Percentiles rank a stretch among this genome's conserved stretches.
Evolutionary conservation across 2,329 filamentous ascomycete genomes (phyloP).

Genomic region (Neopestalotiopsis clavispora): DNA sequence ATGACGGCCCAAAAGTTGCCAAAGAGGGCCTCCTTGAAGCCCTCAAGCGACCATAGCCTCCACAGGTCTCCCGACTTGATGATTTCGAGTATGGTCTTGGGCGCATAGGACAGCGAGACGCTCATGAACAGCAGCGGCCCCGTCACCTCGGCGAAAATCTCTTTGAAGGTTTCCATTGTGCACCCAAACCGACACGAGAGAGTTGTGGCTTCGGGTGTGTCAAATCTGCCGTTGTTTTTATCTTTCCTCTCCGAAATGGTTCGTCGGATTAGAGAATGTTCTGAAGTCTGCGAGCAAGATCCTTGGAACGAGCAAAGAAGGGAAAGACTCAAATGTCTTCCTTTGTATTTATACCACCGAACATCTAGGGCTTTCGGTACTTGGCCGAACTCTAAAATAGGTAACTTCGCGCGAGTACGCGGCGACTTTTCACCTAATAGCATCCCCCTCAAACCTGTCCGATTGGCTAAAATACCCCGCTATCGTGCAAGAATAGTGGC

Average conservation of each 20-base stretch:
- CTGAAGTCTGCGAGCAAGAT: too few relatives aligned
- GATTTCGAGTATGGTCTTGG: background rate
- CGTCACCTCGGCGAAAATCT: background rate
- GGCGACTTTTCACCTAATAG: background rate
- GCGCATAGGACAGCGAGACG: background rate
- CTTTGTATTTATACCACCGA: too few relatives aligned
- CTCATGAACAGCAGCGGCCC: background rate
- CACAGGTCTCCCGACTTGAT: background rate
- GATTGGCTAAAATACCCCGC: background rate
- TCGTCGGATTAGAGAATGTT: too few relatives aligned
- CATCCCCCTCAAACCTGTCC: background rate
- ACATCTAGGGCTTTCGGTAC: background rate
- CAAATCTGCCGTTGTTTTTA: too few relatives aligned
- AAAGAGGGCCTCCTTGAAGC: background rate
- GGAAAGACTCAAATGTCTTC: too few relatives aligned
- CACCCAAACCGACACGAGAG: too few relatives aligned
- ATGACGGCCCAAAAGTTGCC: background rate
- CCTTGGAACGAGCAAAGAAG: too few relatives aligned
- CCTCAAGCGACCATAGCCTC: background rate
- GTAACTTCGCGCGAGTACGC: background rate
- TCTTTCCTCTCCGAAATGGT: too few relatives aligned
- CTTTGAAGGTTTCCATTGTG: background rate
- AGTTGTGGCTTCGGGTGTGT: too few relatives aligned
- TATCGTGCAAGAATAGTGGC: background rate
- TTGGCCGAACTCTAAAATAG: background rate